Evolutionary conservation across 1,284 basidiomycete species (phyloP), one percentile per base, ranked within the genome.

Genomic region (Vanrija pseudolonga): DNA sequence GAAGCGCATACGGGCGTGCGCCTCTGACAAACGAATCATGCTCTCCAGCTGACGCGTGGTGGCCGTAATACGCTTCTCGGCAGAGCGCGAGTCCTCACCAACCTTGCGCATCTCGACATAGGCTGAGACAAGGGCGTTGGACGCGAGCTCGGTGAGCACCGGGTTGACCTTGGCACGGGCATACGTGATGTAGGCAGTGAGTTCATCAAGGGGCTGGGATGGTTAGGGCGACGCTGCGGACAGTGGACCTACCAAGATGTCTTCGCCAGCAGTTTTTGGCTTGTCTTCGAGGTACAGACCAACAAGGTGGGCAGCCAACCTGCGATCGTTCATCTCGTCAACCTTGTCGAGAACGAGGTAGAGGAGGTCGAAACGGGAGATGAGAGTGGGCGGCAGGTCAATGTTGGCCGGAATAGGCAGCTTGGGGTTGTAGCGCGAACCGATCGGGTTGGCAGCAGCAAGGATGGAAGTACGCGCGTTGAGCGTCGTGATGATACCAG

Each of bases 11-110:
- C 94, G 83, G 0, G 95, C 94, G 71, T 98, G 95, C 0, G 89
- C 95, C 77, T 98, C 96, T 0, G 89, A 88, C 24, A 99, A 83
- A n/a, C 96, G 89, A 70, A 98, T 98, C 87, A 98, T 92, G 64
- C 86, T 89, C 76, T 98, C 95, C 26, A 98, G 84, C 76, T 98
- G 95, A 50, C 95, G 85, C 1, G 96, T 98, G 26, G 95, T 98
- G 1, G 96, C 95, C 0, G 96, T 98, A 76, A 98, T 98, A 12
- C 95, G 86, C 67, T 91, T 89, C 76, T 98, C 94, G 56, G 84
- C 84, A 2, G 84, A 84, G 20, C 91, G 85, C 3, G 90, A 86
- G 72, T 98, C 93, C 56, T 87, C 85, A 23, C 94, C 93, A 60
- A 90, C 87, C 73, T 90, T 90, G 51, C 95, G 88, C 81, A 98